phyloP scores from a whole-genome alignment of 73 alveolate species.

The Stentor coeruleus region DNA sequence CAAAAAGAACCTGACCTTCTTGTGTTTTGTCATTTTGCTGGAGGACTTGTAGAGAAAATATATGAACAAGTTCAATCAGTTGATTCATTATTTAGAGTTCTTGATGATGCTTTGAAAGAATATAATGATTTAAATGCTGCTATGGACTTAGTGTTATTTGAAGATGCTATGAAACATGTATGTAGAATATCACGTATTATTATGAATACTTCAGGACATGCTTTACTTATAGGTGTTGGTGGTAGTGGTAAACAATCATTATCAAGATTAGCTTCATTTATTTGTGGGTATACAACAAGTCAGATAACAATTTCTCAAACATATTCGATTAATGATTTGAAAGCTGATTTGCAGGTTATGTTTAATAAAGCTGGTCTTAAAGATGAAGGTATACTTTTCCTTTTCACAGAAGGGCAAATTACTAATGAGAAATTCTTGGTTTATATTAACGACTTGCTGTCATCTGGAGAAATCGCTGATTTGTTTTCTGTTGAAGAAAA shows the following conservation, averaged over 20 bases:
- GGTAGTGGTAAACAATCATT: slow-evolving; percentile 99
- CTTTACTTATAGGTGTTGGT: slow-evolving; percentile 99
- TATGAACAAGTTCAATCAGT: slow-evolving; percentile 51
- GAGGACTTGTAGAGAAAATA: slow-evolving; percentile 88
- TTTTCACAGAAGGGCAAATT: slow-evolving; percentile 99
- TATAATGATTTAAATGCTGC: slow-evolving; percentile 98
- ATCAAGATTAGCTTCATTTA: slow-evolving; percentile 76
- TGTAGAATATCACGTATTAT: slow-evolving; percentile 97
- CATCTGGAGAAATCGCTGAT: slow-evolving; percentile 99
- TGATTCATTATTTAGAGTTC: slow-evolving; percentile 42
- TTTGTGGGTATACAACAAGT: slow-evolving; percentile 40
- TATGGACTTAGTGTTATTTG: slow-evolving; percentile 99
- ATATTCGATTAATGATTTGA: slow-evolving; percentile 95
- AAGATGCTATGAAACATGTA: slow-evolving; percentile 99
- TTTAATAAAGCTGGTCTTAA: slow-evolving; percentile 92
- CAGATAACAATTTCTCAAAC: slow-evolving; percentile 90
- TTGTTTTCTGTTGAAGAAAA: slow-evolving; percentile 98
- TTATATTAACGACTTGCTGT: slow-evolving; percentile 97
- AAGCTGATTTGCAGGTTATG: slow-evolving; percentile 96
- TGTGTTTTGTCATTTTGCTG: slow-evolving; percentile 96
- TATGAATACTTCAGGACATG: slow-evolving; percentile 98
- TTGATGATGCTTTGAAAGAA: slow-evolving; percentile 93
- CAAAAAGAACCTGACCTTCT: slow-evolving; percentile 98
- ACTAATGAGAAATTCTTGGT: slow-evolving; percentile 99
- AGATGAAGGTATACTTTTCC: slow-evolving; percentile 99